Percentiles rank a stretch among this genome's conserved stretches.
Evolutionary conservation across 2,329 filamentous ascomycete genomes (phyloP).

Genomic region (Alternaria brassicae): DNA sequence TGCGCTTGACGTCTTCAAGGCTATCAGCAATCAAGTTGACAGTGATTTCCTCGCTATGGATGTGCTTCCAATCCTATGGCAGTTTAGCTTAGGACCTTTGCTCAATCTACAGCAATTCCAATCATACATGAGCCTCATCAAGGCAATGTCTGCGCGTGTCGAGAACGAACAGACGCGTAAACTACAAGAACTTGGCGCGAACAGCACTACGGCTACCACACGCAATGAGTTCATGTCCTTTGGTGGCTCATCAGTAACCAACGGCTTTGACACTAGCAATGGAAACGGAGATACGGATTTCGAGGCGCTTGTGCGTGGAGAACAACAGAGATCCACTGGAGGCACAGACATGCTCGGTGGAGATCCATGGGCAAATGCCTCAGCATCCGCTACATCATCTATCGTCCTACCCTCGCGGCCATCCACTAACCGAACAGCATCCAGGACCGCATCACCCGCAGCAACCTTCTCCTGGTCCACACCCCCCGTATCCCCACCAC

Average conservation of each 20-base stretch:
- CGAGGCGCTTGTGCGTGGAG: slow-evolving; percentile 86
- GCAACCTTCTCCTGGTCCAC: slow-evolving; percentile 58
- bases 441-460: slow-evolving; percentile 40
- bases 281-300: slow-evolving; percentile 77
- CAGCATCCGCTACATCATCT: slow-evolving; percentile 42
- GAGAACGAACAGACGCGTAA: slow-evolving; percentile 90
- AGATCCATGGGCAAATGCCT: slow-evolving; percentile 51
- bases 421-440: slow-evolving; percentile 33
- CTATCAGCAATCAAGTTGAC: slow-evolving; percentile 83
- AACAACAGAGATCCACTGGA: slow-evolving; percentile 51
- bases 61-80: slow-evolving; percentile 87
- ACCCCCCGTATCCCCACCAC: slow-evolving; percentile 47
- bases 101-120: slow-evolving; percentile 87
- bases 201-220: slow-evolving; percentile 59
- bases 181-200: slow-evolving; percentile 79
- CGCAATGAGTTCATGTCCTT: slow-evolving; percentile 75
- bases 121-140: slow-evolving; percentile 88
- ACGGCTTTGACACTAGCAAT: slow-evolving; percentile 63
- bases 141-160: slow-evolving; percentile 76
- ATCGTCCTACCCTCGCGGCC: slow-evolving; percentile 43
- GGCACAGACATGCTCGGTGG: slow-evolving; percentile 53
- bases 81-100: slow-evolving; percentile 86
- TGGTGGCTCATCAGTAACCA: slow-evolving; percentile 61
- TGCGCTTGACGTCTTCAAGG: slow-evolving; percentile 80
- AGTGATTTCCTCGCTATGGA: slow-evolving; percentile 92